These are phyloP conservation scores for Aspergillus campestris DNA, from an alignment of 495 filamentous ascomycete species.

Conservation along the genomic window DNA sequence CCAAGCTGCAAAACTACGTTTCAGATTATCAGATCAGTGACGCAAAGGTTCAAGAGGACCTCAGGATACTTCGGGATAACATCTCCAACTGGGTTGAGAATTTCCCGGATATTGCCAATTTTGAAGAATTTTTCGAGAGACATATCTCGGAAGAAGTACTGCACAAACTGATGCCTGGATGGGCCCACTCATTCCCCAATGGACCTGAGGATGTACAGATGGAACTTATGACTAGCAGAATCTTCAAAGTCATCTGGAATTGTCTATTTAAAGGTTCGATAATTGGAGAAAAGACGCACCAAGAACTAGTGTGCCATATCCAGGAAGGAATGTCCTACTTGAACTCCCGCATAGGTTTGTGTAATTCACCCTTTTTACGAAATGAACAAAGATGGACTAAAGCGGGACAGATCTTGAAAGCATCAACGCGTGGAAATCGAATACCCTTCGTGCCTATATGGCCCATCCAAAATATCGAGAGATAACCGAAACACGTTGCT, in stretches of 20 bases:
- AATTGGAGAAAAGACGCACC: background rate
- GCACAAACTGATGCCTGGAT: background rate
- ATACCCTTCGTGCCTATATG: background rate
- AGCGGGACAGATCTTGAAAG: background rate
- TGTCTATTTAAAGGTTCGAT: background rate
- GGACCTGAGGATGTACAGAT: background rate
- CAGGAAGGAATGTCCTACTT: background rate
- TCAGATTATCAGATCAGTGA: background rate
- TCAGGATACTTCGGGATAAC: background rate
- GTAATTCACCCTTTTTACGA: too few relatives aligned
- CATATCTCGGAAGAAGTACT: too few relatives aligned
- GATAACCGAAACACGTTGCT: background rate
- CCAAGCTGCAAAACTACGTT: background rate
- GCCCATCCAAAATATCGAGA: background rate
- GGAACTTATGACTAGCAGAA: background rate
- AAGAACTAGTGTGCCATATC: background rate
- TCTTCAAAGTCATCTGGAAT: background rate
- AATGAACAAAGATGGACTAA: too few relatives aligned
- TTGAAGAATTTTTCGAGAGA: background rate
- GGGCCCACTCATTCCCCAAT: background rate
- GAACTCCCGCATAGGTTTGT: background rate
- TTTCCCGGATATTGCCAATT: constrained; percentile 1
- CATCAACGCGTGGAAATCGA: background rate
- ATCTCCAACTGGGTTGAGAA: constrained; percentile 1
- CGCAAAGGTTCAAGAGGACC: background rate